Percentiles rank a stretch among this genome's conserved stretches.
Evolutionary conservation across 257 asterid species (phyloP).

Genomic region (Nicotiana paniculata): DNA sequence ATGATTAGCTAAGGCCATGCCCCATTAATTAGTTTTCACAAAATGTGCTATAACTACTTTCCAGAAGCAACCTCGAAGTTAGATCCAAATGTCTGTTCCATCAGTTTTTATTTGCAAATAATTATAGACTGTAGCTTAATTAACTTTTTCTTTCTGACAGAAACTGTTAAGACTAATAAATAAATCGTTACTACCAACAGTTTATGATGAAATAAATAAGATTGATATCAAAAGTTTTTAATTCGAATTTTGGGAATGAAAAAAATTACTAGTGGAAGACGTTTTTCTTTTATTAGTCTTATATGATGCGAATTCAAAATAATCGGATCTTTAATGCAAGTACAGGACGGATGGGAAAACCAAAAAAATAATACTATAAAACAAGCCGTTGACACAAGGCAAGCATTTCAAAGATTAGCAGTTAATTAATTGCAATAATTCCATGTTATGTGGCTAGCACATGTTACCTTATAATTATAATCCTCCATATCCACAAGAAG

Average conservation of each 20-base stretch:
- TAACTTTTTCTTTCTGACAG: background rate
- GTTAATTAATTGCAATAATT: conserved; percentile 8
- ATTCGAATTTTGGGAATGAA: too few species aligned
- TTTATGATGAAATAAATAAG: too few species aligned
- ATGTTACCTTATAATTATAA: conserved; percentile 13
- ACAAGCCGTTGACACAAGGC: background rate
- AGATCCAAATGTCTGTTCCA: background rate
- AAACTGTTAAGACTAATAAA: background rate
- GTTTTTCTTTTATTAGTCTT: too few species aligned
- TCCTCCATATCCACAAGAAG: conserved; percentile 7
- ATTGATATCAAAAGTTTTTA: too few species aligned
- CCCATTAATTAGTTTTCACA: background rate
- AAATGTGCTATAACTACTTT: background rate
- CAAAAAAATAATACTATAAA: background rate
- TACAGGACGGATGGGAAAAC: too few species aligned
- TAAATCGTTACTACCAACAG: too few species aligned
- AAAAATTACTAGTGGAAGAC: too few species aligned
- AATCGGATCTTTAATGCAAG: too few species aligned
- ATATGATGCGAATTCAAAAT: too few species aligned
- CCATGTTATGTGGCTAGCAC: conserved; percentile 17
- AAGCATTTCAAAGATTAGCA: background rate
- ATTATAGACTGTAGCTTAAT: background rate
- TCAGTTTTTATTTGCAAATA: background rate
- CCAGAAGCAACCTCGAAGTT: conserved; percentile 10
- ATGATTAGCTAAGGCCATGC: background rate